Evolutionary conservation across 2,329 filamentous ascomycete species (phyloP).

Genomic region (Diaporthe sp.): DNA sequence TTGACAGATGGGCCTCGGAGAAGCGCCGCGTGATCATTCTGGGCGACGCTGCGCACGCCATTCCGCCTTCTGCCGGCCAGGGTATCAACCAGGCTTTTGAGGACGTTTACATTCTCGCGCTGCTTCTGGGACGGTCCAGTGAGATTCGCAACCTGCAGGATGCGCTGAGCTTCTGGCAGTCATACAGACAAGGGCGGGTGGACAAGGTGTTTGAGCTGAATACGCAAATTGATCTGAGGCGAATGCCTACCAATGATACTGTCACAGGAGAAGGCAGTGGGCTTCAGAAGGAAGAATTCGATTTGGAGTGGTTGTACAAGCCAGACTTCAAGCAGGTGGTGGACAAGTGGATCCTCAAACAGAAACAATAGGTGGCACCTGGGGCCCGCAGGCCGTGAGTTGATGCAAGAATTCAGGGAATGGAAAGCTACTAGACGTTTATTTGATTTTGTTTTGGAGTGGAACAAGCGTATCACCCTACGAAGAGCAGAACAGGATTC

Average conservation of each 20-base stretch:
- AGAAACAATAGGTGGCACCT: not conserved
- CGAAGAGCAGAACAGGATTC: too few relatives aligned
- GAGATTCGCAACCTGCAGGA: slow-evolving; percentile 10
- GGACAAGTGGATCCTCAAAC: slow-evolving; percentile 25
- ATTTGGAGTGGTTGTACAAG: slow-evolving; percentile 56
- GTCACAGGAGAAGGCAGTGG: slow-evolving; percentile 35
- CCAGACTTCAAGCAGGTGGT: slow-evolving; percentile 50
- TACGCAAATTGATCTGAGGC: slow-evolving; percentile 56
- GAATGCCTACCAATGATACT: slow-evolving; percentile 51
- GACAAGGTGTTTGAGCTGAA: slow-evolving; percentile 60
- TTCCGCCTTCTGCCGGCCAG: slow-evolving; percentile 59
- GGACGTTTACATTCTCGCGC: slow-evolving; percentile 53
- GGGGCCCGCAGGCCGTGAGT: too few relatives aligned
- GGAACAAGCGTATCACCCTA: not conserved
- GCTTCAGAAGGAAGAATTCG: slow-evolving; percentile 14
- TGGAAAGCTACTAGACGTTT: not conserved
- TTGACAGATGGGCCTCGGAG: slow-evolving; percentile 55
- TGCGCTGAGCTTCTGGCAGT: slow-evolving; percentile 53
- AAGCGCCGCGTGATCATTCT: slow-evolving; percentile 53
- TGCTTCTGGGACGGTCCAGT: slow-evolving; percentile 46
- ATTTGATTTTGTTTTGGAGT: rapidly evolving
- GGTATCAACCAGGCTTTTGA: slow-evolving; percentile 61
- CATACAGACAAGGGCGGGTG: slow-evolving; percentile 57
- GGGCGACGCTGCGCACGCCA: slow-evolving; percentile 60
- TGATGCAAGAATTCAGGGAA: too few relatives aligned